Evolutionary conservation across 805 yeast genomes (phyloP), one percentile per base, ranked within the genome.

Genomic region (Candida railenensis): DNA sequence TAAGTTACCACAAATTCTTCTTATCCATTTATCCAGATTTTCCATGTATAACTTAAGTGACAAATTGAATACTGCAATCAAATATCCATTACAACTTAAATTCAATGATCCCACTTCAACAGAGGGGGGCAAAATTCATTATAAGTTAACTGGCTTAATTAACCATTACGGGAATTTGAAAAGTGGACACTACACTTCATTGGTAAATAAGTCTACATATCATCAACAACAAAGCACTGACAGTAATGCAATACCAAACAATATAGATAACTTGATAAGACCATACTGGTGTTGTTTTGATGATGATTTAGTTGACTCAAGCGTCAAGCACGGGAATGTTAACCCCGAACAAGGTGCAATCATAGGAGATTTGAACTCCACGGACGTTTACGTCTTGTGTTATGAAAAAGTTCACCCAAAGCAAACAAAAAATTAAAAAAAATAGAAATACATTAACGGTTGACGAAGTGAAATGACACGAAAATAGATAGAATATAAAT

Each of bases 131-230:
- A 61, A 52, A 16, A 66, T 69, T 19, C 71, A 64, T 22, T 87
- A 85, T 58, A 77, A 71, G 49, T 63, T 87, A 33, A 73, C 73
- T 46, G 87, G 87, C 1, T 71, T 85, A 49, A 82, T 87, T 3
- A 86, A 85, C 56, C 95, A 87, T 59, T 71, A 75, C 47, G 94
- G 95, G 1, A 78, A 78, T 37, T 66, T 85, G 45, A 77, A 80
- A 48, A 81, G 87, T 42, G 95, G 95, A 0, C 95, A 87, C 61
- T 87, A 87, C 57, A 87, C 91, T 1, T 71, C 89, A 0, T 63
- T 84, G 40, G 82, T 84, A 2, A 78, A 82, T 54, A 83, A 76
- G 54, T 56, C 70, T 1, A 51, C 50, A 4, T 42, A 42, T 14
- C 46, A 46, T 14, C 48, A 48, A 15, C 34, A 42, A 9, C 21